Evolutionary conservation across 2,329 filamentous ascomycete genomes (phyloP).

Genomic region (Xylaria sp.): DNA sequence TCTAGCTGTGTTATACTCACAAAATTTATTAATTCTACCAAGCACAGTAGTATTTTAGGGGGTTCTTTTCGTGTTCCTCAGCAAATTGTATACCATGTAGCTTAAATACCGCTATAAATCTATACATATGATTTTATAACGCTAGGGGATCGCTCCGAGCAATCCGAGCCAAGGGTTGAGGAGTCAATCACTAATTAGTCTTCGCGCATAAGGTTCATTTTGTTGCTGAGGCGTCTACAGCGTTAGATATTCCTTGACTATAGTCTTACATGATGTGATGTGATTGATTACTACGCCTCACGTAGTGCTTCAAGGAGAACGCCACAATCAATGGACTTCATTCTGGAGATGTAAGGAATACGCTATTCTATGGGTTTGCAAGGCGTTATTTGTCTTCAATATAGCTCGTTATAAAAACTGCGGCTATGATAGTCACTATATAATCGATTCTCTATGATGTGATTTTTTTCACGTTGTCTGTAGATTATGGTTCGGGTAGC

Average conservation of each 20-base stretch:
- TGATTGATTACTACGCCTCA: background rate
- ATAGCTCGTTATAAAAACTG: background rate
- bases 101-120: background rate
- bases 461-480: background rate
- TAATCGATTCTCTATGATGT: background rate
- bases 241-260: too few relatives aligned
- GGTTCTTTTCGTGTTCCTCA: background rate
- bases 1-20: background rate
- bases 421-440: background rate
- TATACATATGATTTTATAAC: background rate
- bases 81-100: background rate
- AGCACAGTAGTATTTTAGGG: background rate
- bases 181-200: background rate
- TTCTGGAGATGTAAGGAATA: background rate
- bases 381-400: background rate
- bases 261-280: background rate
- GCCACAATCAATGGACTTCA: background rate
- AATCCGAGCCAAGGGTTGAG: background rate
- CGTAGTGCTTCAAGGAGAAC: background rate
- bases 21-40: background rate
- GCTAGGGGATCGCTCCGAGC: background rate
- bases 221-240: too few relatives aligned
- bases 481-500: constrained; percentile 17
- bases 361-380: background rate
- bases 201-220: background rate